Percentiles rank a stretch among this genome's conserved stretches.
Conservation (phyloP, 768 basidiomycete genomes). For the Lepiota venenata region DNA sequence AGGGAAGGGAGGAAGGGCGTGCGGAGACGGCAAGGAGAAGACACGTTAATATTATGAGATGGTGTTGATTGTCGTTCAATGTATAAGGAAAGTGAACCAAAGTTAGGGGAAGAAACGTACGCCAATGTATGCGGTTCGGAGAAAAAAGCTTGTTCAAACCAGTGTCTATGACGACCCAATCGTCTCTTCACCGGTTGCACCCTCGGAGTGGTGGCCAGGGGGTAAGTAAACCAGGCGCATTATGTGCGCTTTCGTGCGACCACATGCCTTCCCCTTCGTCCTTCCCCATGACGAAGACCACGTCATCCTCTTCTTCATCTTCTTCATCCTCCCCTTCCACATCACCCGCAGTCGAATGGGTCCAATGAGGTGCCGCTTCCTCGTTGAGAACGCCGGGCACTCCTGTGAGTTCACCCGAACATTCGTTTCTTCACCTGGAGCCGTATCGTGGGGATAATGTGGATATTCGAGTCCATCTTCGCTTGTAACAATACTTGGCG, state of each 20-base stretch:
- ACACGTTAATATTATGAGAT: not conserved
- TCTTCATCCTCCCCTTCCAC: conserved; percentile 36
- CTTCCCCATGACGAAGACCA: conserved; percentile 65
- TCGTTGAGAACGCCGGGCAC: not conserved
- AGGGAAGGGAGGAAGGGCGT: conserved; percentile 3
- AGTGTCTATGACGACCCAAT: too few species aligned
- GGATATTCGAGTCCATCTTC: conserved; percentile 14
- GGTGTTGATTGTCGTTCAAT: conserved; percentile 1
- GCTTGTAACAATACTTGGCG: conserved; percentile 39
- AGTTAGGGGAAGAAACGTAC: not conserved
- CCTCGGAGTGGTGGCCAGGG: too few species aligned
- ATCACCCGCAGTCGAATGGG: not conserved
- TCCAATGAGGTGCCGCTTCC: not conserved
- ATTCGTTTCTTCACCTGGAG: conserved; percentile 4
- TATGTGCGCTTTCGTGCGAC: conserved; percentile 27
- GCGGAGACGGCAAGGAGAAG: not conserved
- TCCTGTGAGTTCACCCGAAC: not conserved
- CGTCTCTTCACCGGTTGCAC: too few species aligned
- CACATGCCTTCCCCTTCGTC: conserved; percentile 34
- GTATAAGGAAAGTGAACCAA: not conserved
- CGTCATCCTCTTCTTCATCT: conserved; percentile 71
- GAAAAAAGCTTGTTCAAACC: too few species aligned
- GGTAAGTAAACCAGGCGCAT: conserved; percentile 6
- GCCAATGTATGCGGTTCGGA: not conserved
- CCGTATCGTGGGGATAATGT: conserved; percentile 5